Evolutionary conservation across 2,329 filamentous ascomycete species (phyloP), one percentile per base, ranked within the genome.

Genomic region (Ophiostoma populinum): DNA sequence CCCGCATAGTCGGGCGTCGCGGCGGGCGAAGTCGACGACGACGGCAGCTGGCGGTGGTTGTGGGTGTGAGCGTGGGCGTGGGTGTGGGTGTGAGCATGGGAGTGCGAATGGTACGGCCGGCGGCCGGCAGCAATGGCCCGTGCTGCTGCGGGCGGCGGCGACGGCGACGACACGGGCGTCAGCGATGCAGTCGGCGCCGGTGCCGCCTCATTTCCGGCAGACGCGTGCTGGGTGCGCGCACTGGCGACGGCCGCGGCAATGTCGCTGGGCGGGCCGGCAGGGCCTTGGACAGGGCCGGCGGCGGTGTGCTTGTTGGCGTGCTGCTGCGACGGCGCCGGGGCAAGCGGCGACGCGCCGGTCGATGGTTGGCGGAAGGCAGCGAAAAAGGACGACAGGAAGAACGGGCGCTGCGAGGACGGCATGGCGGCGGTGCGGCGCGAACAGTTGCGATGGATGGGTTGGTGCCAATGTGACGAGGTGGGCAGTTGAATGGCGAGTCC

Each of bases 381-480:
- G 51, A 69, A 58, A 54, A 69, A 67, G 47, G 61, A 63, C 31
- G 65, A 65, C 46, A 69, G 61, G 54, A 69, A 67, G 51, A 62
- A 68, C 31, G 65, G 63, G 33, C 64, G 61, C 46, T 68, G 64
- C 1, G 39, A 40, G 24, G 63, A 63, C 32, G 64, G 59, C 63
- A 67, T 67, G 35, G 24, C 51, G 42, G 34, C 13, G n/a, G 20
- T 6, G 19, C 21, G 19, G 10, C 11, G 11, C 11, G 28, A n/a
- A n/a, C n/a, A n/a, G n/a, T n/a, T n/a, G n/a, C n/a, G n/a, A n/a
- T n/a, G n/a, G n/a, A n/a, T n/a, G n/a, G n/a, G n/a, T n/a, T n/a
- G n/a, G n/a, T n/a, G n/a, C n/a, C n/a, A n/a, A n/a, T n/a, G n/a
- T n/a, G n/a, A n/a, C n/a, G n/a, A n/a, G n/a, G n/a, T n/a, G n/a